Evolutionary conservation across 148 eudicot genomes (phyloP).

Genomic region (Arctostaphylos glauca): DNA sequence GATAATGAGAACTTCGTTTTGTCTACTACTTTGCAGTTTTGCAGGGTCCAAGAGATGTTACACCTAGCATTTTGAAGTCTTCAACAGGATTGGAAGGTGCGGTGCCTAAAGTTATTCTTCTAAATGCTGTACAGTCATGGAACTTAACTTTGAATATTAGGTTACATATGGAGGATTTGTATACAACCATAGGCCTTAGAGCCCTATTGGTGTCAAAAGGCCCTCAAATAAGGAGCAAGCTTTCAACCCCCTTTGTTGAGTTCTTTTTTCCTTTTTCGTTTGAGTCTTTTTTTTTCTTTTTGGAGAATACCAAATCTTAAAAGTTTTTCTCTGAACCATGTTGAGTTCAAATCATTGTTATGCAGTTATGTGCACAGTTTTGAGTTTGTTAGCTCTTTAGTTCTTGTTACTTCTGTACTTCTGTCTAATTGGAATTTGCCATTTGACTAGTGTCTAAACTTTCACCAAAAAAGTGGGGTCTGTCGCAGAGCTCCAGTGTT

Average conservation of each 20-base stretch:
- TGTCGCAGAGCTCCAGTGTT: constrained; percentile 66
- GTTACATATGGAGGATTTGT: background rate
- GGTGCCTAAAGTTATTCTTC: background rate
- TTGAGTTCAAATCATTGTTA: background rate
- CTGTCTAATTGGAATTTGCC: constrained; percentile 7
- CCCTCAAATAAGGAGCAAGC: background rate
- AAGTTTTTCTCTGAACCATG: background rate
- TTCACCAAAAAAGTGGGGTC: constrained; percentile 95
- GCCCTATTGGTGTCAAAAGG: background rate
- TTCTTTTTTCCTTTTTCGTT: background rate
- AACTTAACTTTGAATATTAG: background rate
- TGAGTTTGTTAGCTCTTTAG: background rate
- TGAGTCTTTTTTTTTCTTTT: background rate
- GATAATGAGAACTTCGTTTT: background rate
- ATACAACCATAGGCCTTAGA: background rate
- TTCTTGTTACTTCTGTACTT: background rate
- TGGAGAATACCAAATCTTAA: background rate
- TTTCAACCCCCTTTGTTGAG: background rate
- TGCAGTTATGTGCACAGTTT: background rate
- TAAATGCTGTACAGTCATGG: background rate
- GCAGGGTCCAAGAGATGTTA: constrained; percentile 60
- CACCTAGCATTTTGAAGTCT: constrained; percentile 67
- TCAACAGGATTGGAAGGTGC: constrained; percentile 90
- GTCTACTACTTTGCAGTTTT: constrained; percentile 24
- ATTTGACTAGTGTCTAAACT: constrained; percentile 61